phyloP scores from a whole-genome alignment of 2,329 filamentous ascomycete species.

The Paecilomyces niveus region DNA sequence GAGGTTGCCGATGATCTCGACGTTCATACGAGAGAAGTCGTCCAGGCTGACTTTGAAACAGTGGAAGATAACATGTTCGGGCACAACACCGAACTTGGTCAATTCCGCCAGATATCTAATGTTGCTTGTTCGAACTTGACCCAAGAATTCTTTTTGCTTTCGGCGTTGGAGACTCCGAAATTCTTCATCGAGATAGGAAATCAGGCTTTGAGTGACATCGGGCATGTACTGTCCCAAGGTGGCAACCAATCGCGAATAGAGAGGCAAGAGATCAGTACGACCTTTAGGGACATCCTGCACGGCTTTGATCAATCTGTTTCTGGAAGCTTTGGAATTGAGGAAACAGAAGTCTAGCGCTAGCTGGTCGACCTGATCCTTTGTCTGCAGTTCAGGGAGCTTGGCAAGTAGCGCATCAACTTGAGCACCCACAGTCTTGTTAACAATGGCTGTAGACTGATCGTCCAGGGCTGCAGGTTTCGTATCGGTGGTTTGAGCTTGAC shows the following conservation, averaged over 20 bases:
- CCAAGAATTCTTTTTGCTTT: constrained; percentile 95
- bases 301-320: constrained; percentile 87
- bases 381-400: constrained; percentile 82
- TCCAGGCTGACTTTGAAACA: constrained; percentile 96
- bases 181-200: constrained; percentile 89
- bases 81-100: constrained; percentile 96
- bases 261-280: constrained; percentile 79
- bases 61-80: constrained; percentile 97
- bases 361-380: constrained; percentile 86
- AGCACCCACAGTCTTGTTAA: constrained; percentile 94
- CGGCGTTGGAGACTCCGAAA: constrained; percentile 93
- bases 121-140: constrained; percentile 86
- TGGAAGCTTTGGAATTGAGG: constrained; percentile 93
- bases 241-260: constrained; percentile 87
- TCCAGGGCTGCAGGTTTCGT: constrained; percentile 53
- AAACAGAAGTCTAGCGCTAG: constrained; percentile 96
- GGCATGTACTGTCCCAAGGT: constrained; percentile 91
- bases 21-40: constrained; percentile 98
- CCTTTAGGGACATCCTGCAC: constrained; percentile 93
- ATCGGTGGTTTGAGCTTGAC: constrained; percentile 35
- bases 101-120: constrained; percentile 96
- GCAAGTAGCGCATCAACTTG: constrained; percentile 88
- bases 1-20: constrained; percentile 94
- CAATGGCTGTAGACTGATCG: constrained; percentile 87
- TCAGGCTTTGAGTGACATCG: constrained; percentile 85